phyloP scores from a whole-genome alignment of 371 early-diverging fungal species.

The Parasitella parasitica region DNA sequence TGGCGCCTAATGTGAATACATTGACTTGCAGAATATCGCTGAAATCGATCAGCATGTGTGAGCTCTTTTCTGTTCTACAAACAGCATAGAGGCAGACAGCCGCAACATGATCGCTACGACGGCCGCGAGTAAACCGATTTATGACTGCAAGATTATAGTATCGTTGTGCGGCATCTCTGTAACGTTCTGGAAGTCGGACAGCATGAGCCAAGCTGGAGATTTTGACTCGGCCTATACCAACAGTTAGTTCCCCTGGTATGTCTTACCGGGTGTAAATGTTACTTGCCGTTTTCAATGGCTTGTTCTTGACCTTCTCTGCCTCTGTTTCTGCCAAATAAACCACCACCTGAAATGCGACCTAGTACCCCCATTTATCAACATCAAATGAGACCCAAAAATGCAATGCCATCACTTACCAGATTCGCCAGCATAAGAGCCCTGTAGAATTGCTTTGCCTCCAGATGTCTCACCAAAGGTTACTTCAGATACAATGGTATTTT shows the following conservation, averaged over 20 bases:
- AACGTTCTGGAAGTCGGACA: slow-evolving; percentile 71
- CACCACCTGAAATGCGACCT: slow-evolving; percentile 60
- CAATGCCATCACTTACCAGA: slow-evolving; percentile 38
- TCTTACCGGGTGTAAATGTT: too few relatives aligned
- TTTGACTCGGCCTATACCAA: slow-evolving; percentile 46
- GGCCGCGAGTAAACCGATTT: slow-evolving; percentile 93
- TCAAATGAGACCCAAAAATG: background rate
- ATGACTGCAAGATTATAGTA: slow-evolving; percentile 93
- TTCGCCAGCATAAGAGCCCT: slow-evolving; percentile 73
- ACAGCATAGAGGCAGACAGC: slow-evolving; percentile 98
- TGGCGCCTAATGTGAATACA: slow-evolving; percentile 93
- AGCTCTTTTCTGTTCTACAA: slow-evolving; percentile 88
- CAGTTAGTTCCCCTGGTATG: background rate
- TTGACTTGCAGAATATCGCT: slow-evolving; percentile 86
- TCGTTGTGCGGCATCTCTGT: slow-evolving; percentile 87
- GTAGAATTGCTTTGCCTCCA: slow-evolving; percentile 83
- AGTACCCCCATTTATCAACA: background rate
- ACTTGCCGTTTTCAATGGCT: slow-evolving; percentile 64
- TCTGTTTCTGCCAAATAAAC: slow-evolving; percentile 54
- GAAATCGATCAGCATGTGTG: slow-evolving; percentile 99
- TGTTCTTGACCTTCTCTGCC: slow-evolving; percentile 69
- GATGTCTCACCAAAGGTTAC: slow-evolving; percentile 90
- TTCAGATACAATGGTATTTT: slow-evolving; percentile 94
- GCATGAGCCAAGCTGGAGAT: slow-evolving; percentile 72
- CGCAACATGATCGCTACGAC: slow-evolving; percentile 82